These are phyloP conservation scores for Aspergillus panamensis DNA, from an alignment of 495 filamentous ascomycete genomes.

Conservation along the genomic window DNA sequence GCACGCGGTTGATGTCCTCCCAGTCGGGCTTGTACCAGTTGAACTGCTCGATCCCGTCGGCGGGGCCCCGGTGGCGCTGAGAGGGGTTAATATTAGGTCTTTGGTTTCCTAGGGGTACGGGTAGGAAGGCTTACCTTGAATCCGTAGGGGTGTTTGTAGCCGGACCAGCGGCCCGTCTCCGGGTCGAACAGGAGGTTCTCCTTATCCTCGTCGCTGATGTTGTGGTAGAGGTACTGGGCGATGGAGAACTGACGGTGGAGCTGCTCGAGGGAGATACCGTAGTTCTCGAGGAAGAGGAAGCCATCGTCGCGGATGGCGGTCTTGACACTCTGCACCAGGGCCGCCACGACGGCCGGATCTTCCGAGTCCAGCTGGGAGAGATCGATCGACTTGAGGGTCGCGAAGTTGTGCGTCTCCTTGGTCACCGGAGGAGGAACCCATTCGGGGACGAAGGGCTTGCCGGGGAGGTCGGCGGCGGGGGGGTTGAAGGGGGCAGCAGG, in stretches of 20 bases:
- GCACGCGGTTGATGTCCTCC: conserved; percentile 31
- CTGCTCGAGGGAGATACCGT: conserved; percentile 47
- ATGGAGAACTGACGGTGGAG: conserved; percentile 45
- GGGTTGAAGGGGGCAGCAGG: conserved; percentile 40
- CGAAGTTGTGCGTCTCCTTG: conserved; percentile 36
- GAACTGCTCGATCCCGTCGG: conserved; percentile 48
- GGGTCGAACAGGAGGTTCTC: conserved; percentile 40
- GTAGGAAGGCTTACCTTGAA: conserved; percentile 30
- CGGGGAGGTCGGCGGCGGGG: conserved; percentile 31
- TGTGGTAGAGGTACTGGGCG: conserved; percentile 43
- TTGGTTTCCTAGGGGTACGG: neutral
- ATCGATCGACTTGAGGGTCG: conserved; percentile 40
- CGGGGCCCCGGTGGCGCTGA: conserved; percentile 32
- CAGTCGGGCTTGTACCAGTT: conserved; percentile 45
- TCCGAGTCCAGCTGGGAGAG: conserved; percentile 35
- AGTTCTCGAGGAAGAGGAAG: conserved; percentile 46
- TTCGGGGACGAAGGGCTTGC: conserved; percentile 41
- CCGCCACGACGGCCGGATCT: conserved; percentile 34
- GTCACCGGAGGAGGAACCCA: conserved; percentile 42
- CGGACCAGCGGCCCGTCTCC: conserved; percentile 37
- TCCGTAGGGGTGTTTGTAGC: conserved; percentile 41
- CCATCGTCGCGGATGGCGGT: conserved; percentile 43
- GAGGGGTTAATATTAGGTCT: conserved; percentile 2
- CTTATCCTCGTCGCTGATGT: conserved; percentile 46
- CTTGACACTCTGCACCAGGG: conserved; percentile 39